Evolutionary conservation across 2,329 filamentous ascomycete genomes (phyloP), one percentile per base, ranked within the genome.

Genomic region (Pyrenochaeta sp.): DNA sequence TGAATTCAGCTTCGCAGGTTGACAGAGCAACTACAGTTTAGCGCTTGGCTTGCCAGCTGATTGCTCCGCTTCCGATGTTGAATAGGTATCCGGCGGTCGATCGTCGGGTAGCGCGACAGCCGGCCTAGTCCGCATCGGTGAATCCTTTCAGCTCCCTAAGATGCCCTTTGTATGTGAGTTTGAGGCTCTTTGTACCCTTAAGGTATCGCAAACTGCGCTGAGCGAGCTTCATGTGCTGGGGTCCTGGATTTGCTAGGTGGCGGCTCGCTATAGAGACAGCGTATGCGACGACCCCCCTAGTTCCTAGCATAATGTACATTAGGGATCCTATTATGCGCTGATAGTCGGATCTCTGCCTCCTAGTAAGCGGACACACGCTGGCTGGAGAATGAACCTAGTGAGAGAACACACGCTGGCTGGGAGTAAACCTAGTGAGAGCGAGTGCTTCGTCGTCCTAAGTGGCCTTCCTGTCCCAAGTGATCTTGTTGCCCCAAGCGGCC

Each of bases 31-130:
- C 53, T 1, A 35, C 45, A 9, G 9, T 21, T 30, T 62, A 48
- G 10, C 56, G 35, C 37, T 60, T 53, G 2, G 48, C 60, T 14
- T 13, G 36, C 60, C 45, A 65, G 28, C 38, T 48, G 23, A 65
- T 58, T 10, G 54, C 32, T 15, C 40, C 50, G 15, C 52, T 53
- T 1, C 43, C 46, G 3, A 60, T 34, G 19, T 35, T 55, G 36
- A 63, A 58, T 1, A 61, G 6, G 30, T 51, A 65, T 27, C 60
- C 58, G 3, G 45, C 22, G 3, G 53, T 60, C 3, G 48, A 65
- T 34, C 45, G 49, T 28, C 55, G 10, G 11, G 41, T 37, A 6
- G 21, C 44, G 26, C 22, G 17, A 20, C 15, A 35, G 8, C 44
- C 30, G 6, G 48, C 60, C 39, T 31, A 65, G 38, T 63, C 37